Evolutionary conservation across 306 rosid species (phyloP).

Genomic region (Lathyrus sativus): DNA sequence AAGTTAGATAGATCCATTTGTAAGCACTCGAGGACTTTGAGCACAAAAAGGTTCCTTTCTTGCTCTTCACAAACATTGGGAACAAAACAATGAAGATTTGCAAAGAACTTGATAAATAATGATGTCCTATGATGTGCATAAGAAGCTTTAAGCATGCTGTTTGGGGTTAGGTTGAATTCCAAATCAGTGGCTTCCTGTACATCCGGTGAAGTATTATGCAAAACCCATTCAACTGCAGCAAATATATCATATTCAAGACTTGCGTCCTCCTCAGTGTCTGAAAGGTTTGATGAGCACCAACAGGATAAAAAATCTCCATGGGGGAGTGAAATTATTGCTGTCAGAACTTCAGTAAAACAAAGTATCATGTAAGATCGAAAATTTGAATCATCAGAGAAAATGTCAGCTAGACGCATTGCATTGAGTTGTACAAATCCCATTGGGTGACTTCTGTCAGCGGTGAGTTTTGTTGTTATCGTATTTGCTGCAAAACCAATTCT

Average conservation of each 20-base stretch:
- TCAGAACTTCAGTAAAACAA: constrained; percentile 73
- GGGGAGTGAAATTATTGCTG: constrained; percentile 81
- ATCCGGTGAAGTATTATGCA: constrained; percentile 60
- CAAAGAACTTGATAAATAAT: constrained; percentile 87
- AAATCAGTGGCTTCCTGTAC: constrained; percentile 44
- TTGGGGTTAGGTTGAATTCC: constrained; percentile 57
- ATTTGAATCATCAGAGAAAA: constrained; percentile 94
- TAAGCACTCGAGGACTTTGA: constrained; percentile 81
- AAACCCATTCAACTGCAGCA: constrained; percentile 88
- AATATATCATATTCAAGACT: constrained; percentile 77
- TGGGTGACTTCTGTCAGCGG: constrained; percentile 59
- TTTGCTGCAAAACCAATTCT: too few species aligned
- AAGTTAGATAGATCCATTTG: constrained; percentile 61
- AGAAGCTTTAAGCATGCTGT: constrained; percentile 64
- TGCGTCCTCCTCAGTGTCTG: constrained; percentile 76
- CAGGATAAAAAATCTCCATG: constrained; percentile 82
- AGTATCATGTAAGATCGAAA: constrained; percentile 77
- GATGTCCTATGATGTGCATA: constrained; percentile 90
- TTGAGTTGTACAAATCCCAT: constrained; percentile 90
- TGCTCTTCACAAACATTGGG: constrained; percentile 91
- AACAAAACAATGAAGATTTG: constrained; percentile 96
- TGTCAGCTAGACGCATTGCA: constrained; percentile 95
- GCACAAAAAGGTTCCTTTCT: constrained; percentile 85
- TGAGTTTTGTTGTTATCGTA: too few species aligned
- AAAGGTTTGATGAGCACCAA: constrained; percentile 94